These are phyloP conservation scores for Prunus padus DNA, from an alignment of 306 rosid genomes.

Conservation along the genomic window DNA sequence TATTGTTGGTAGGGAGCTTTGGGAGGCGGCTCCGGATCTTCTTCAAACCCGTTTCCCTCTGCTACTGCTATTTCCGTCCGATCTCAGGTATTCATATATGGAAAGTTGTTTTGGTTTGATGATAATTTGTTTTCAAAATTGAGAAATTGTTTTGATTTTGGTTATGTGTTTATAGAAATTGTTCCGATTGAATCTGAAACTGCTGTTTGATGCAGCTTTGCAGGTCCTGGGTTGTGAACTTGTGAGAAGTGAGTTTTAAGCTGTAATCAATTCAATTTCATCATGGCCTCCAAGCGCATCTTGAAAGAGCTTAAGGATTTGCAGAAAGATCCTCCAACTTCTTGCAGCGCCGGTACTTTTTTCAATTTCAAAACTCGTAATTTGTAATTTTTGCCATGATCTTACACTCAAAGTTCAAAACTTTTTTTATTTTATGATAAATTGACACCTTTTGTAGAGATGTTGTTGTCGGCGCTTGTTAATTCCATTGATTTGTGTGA, in stretches of 20 bases:
- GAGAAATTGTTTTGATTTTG: not conserved
- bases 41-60: constrained; percentile 10
- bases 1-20: constrained; percentile 12
- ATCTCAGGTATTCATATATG: constrained; percentile 11
- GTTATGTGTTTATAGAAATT: not conserved
- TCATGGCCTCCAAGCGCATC: constrained; percentile 81
- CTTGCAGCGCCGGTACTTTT: constrained; percentile 71
- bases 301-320: constrained; percentile 73
- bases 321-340: constrained; percentile 87
- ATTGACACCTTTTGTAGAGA: not conserved
- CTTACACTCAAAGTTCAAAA: too few species aligned
- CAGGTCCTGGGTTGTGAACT: constrained; percentile 1
- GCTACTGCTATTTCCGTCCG: constrained; percentile 11
- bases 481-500: not conserved
- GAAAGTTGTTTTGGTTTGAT: not conserved
- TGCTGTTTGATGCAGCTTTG: not conserved
- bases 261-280: not conserved
- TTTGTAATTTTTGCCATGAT: not conserved
- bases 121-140: too few species aligned
- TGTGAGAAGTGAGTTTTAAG: not conserved
- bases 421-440: not conserved
- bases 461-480: not conserved
- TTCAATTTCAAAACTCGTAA: not conserved
- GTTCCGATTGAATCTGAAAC: not conserved
- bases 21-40: constrained; percentile 24